Base-by-base conservation (phyloP, 495 filamentous ascomycete genomes). In the Penicillium fimorum region DNA sequence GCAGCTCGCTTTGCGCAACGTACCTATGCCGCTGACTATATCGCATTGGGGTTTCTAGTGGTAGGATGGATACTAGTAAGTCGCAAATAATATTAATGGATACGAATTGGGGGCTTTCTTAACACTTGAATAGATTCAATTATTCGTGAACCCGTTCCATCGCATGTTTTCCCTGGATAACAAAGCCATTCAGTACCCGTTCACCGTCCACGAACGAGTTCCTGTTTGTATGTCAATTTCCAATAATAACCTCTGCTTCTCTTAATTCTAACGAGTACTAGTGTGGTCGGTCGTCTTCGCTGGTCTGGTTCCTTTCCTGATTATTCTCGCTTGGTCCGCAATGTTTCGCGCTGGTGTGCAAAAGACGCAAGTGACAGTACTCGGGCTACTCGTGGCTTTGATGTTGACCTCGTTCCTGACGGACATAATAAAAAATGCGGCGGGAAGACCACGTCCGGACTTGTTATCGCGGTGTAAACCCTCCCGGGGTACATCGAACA, bases 381-480 rank as follows among this genome's bases (percentile, higher is more conserved):
- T 99, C 4, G 89, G 90, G 5, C 81, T 97, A 33, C 70, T 85
- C 17, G 89, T 91, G 54, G 82, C 88, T 47, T 67, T 97, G 18
- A 80, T 91, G 69, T 79, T 97, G 18, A 87, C 90, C 2, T 79
- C 82, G 2, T 86, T 96, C 68, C 76, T 97, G 10, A 97, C 95
- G 50, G 95, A 97, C 62, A 74, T 93, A 0, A 79, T 97, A 56
- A 99, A 99, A 66, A 97, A 97, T 67, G 81, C 85, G 0, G 90
- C 96, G 40, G 94, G 94, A 17, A 80, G 95, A 17, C 92, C 95
- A 18, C 84, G 94, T 6, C 94, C 94, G 6, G 94, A 99, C 67
- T 73, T 98, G 12, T 83, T 98, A 33, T 84, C 86, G 4, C 85
- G 94, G n/a, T 98, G 94, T 72, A 84, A 88, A 53, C 93, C 94